Conservation (phyloP, 495 filamentous ascomycete genomes). For the Penicillium bovifimosum region DNA sequence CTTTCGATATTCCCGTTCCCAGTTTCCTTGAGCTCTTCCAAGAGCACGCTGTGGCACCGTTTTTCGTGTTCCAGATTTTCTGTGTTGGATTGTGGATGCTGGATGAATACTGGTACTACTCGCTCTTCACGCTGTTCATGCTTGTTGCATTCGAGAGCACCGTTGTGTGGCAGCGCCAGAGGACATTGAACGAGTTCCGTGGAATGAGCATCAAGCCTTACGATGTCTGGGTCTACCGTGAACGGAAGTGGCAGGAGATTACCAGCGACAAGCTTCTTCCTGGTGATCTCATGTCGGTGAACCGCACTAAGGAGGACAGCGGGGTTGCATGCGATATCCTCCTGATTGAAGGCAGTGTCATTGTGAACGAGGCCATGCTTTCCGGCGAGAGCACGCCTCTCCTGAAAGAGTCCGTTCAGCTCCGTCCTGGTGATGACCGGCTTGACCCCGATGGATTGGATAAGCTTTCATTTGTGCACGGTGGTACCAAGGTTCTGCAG, state of each 20-base stretch:
- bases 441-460: conserved; percentile 90
- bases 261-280: conserved; percentile 92
- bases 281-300: conserved; percentile 93
- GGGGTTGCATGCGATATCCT: conserved; percentile 98
- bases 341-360: conserved; percentile 86
- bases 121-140: conserved; percentile 97
- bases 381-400: conserved; percentile 97
- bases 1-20: conserved; percentile 96
- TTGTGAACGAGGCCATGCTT: conserved; percentile 99
- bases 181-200: conserved; percentile 94
- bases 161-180: conserved; percentile 97
- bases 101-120: conserved; percentile 99
- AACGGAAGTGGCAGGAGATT: conserved; percentile 80
- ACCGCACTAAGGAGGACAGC: conserved; percentile 92
- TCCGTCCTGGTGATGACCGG: conserved; percentile 75
- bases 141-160: conserved; percentile 96
- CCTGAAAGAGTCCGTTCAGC: conserved; percentile 91
- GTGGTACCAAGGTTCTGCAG: conserved; percentile 96
- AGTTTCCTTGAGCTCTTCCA: conserved; percentile 94
- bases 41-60: conserved; percentile 96
- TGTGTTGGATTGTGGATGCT: conserved; percentile 98
- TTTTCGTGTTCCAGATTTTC: conserved; percentile 99
- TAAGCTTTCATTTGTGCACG: conserved; percentile 94
- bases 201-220: conserved; percentile 99
- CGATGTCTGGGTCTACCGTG: conserved; percentile 80